Conservation (phyloP, 306 rosid genomes). For the Sesbania bispinosa region DNA sequence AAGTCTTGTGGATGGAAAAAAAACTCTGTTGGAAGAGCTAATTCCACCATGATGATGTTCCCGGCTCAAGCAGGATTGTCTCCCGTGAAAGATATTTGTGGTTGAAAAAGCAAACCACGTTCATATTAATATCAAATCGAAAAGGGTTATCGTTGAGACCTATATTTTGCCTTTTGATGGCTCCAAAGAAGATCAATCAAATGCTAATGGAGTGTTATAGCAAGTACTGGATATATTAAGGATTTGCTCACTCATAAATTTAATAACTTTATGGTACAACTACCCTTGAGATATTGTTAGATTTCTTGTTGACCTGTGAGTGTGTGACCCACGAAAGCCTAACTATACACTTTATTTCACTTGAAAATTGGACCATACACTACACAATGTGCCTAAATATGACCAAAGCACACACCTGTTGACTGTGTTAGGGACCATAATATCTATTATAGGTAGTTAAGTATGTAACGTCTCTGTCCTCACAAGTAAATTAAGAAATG, state of each 20-base stretch:
- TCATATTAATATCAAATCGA: too few species aligned
- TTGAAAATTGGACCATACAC: neutral
- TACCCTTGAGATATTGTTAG: conserved; percentile 6
- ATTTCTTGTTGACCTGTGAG: neutral
- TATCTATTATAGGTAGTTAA: neutral
- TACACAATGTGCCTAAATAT: neutral
- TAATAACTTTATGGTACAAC: conserved; percentile 12
- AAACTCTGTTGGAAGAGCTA: too few species aligned
- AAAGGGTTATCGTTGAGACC: too few species aligned
- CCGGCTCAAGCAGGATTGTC: too few species aligned
- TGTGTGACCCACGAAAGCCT: neutral
- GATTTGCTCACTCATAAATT: neutral
- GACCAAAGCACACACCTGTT: neutral
- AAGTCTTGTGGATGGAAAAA: too few species aligned
- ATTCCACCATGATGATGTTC: too few species aligned
- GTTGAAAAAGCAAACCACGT: too few species aligned
- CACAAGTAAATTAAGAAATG: conserved; percentile 10
- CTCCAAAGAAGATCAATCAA: neutral
- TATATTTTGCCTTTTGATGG: neutral
- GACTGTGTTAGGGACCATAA: conserved; percentile 20
- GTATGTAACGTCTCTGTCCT: conserved; percentile 17
- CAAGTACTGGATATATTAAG: neutral
- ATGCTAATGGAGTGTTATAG: neutral
- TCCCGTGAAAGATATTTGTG: too few species aligned
- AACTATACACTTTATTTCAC: conserved; percentile 7